Percentiles rank a stretch among this genome's conserved stretches.
Evolutionary conservation across 78 protist species (phyloP).

Genomic region (Dictyostelium brefeldianum): DNA sequence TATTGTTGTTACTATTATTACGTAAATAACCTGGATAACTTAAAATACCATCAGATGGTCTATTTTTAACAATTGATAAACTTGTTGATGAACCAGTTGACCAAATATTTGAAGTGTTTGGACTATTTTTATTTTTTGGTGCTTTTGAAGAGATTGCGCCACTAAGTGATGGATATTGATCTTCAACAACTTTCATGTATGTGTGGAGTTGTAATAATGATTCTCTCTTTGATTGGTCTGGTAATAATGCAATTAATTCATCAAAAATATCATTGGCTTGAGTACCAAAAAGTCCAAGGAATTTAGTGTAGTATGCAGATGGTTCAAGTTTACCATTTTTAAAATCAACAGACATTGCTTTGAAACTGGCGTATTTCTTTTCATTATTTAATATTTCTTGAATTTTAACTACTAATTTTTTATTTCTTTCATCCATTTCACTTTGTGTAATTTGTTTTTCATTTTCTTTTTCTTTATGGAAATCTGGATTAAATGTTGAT

Average conservation of each 20-base stretch:
- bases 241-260: conserved; percentile 48
- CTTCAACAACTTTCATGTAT: conserved; percentile 60
- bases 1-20: background rate
- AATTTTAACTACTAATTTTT: conserved; percentile 16
- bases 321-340: conserved; percentile 37
- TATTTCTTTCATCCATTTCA: conserved; percentile 59
- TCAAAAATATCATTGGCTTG: conserved; percentile 37
- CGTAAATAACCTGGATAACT: background rate
- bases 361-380: conserved; percentile 24
- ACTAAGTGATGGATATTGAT: conserved; percentile 56
- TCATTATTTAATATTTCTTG: conserved; percentile 33
- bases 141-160: background rate
- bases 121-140: conserved; percentile 2
- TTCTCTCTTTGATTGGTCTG: conserved; percentile 60
- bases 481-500: conserved; percentile 60
- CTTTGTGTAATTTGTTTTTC: conserved; percentile 36
- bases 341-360: conserved; percentile 38
- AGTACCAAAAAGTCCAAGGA: conserved; percentile 51
- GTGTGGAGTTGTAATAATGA: conserved; percentile 42
- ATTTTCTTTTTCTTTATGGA: conserved; percentile 47
- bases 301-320: conserved; percentile 53
- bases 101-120: conserved; percentile 32
- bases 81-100: conserved; percentile 7
- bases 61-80: conserved; percentile 37
- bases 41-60: conserved; percentile 16